phyloP scores from a whole-genome alignment of 179 eudicot species.

The Beta macrorhiza region DNA sequence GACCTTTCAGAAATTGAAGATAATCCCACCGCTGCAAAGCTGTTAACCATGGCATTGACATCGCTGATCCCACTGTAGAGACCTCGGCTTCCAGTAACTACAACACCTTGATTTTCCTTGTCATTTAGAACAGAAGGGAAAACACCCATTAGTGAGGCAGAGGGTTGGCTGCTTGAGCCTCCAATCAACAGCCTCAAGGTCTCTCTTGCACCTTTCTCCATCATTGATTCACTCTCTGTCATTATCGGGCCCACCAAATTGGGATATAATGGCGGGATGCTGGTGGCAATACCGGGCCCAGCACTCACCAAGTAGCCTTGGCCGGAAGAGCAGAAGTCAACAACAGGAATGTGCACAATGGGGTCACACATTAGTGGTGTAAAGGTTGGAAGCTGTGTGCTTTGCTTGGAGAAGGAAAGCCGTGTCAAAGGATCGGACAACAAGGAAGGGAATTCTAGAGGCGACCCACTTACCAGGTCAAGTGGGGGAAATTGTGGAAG shows the following conservation, averaged over 20 bases:
- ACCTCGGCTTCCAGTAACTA: slow-evolving; percentile 67
- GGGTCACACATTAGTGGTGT: slow-evolving; percentile 88
- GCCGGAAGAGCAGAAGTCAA: slow-evolving; percentile 90
- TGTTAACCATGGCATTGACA: slow-evolving; percentile 45
- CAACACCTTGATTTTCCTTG: slow-evolving; percentile 38
- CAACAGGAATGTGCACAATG: slow-evolving; percentile 78
- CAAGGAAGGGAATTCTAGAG: slow-evolving; percentile 55
- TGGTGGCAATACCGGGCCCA: slow-evolving; percentile 63
- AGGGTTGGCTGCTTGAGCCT: slow-evolving; percentile 46
- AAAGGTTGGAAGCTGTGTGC: slow-evolving; percentile 66
- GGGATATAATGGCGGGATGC: slow-evolving; percentile 53
- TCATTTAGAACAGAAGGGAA: slow-evolving; percentile 50
- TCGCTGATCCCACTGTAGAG: slow-evolving; percentile 59
- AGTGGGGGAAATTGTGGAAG: slow-evolving; percentile 44
- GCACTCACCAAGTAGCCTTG: slow-evolving; percentile 86
- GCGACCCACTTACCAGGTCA: slow-evolving; percentile 37
- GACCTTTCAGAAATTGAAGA: slow-evolving; percentile 40
- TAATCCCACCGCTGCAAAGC: slow-evolving; percentile 55
- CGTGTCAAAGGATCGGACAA: slow-evolving; percentile 54
- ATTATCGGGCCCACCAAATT: slow-evolving; percentile 55
- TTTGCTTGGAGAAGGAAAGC: slow-evolving; percentile 51
- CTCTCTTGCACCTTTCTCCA: slow-evolving; percentile 81
- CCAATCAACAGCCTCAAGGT: slow-evolving; percentile 70
- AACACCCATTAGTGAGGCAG: slow-evolving; percentile 46
- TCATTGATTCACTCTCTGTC: slow-evolving; percentile 51